Percentiles rank a stretch among this genome's conserved stretches.
These are phyloP conservation scores for Rhizopogon vulgaris DNA, from an alignment of 768 basidiomycete genomes.

Conservation along the genomic window DNA sequence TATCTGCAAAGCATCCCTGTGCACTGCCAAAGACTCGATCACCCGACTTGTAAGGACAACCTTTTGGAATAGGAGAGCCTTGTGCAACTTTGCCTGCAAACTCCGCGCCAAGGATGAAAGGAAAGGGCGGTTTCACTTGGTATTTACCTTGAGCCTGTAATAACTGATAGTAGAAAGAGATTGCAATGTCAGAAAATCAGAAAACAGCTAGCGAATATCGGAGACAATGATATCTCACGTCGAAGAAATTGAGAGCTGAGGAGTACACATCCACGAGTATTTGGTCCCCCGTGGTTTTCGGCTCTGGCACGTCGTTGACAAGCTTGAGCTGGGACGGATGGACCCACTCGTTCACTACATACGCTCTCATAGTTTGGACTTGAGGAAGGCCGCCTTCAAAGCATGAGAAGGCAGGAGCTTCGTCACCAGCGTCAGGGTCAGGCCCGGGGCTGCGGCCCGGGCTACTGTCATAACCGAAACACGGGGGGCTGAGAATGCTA, in stretches of 20 bases:
- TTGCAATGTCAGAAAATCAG: background rate
- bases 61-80: slow-evolving; percentile 70
- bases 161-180: slow-evolving; percentile 38
- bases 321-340: slow-evolving; percentile 63
- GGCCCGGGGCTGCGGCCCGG: background rate
- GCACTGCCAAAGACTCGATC: slow-evolving; percentile 83
- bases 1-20: slow-evolving; percentile 80
- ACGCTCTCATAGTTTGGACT: slow-evolving; percentile 61
- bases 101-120: slow-evolving; percentile 81
- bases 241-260: slow-evolving; percentile 75
- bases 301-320: slow-evolving; percentile 51
- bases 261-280: slow-evolving; percentile 73
- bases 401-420: no score
- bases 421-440: no score
- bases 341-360: slow-evolving; percentile 61
- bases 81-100: slow-evolving; percentile 74
- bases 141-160: slow-evolving; percentile 88
- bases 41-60: slow-evolving; percentile 73
- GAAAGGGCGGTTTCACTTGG: slow-evolving; percentile 76
- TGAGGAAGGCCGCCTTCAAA: background rate
- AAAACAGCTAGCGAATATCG: slow-evolving; percentile 25
- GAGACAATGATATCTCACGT: slow-evolving; percentile 30
- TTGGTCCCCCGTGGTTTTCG: slow-evolving; percentile 40
- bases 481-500: slow-evolving; percentile 5
- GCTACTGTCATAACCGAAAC: background rate